phyloP scores from a whole-genome alignment of 352 stramenopile genomes.

The Phytophthora sojae region DNA sequence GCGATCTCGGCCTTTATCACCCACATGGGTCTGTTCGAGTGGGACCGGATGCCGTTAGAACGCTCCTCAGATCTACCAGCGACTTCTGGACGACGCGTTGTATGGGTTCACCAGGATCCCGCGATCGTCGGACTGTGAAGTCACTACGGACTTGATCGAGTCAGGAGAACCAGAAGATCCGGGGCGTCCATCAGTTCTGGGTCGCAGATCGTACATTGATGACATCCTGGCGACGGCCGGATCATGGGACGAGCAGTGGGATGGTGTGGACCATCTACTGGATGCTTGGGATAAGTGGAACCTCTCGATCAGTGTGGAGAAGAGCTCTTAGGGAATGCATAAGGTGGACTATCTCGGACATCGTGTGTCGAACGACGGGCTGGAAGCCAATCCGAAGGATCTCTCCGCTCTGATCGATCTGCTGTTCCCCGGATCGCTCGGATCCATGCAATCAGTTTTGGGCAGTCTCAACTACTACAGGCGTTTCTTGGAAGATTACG shows the following conservation, averaged over 20 bases:
- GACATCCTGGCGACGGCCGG: neutral
- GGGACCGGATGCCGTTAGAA: neutral
- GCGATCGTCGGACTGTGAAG: neutral
- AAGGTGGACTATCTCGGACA: slow-evolving; percentile 10
- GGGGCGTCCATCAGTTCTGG: neutral
- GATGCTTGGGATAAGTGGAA: neutral
- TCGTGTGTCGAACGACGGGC: slow-evolving; percentile 4
- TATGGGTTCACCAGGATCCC: neutral
- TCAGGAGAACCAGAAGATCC: neutral
- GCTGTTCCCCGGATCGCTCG: slow-evolving; percentile 11
- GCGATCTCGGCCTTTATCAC: too few relatives aligned
- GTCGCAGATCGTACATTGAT: neutral
- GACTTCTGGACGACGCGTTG: neutral
- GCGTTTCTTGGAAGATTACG: slow-evolving; percentile 20
- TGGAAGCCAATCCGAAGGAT: slow-evolving; percentile 21
- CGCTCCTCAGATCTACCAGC: neutral
- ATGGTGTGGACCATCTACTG: neutral
- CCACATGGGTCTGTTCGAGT: neutral
- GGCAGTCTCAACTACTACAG: slow-evolving; percentile 29
- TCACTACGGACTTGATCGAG: neutral
- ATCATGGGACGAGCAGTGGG: neutral
- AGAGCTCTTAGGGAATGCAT: too few relatives aligned
- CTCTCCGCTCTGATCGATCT: neutral
- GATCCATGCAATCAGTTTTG: slow-evolving; percentile 24
- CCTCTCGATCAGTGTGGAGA: too few relatives aligned